Conservation (phyloP, 495 filamentous ascomycete genomes). For the Venustampulla echinocandica region DNA sequence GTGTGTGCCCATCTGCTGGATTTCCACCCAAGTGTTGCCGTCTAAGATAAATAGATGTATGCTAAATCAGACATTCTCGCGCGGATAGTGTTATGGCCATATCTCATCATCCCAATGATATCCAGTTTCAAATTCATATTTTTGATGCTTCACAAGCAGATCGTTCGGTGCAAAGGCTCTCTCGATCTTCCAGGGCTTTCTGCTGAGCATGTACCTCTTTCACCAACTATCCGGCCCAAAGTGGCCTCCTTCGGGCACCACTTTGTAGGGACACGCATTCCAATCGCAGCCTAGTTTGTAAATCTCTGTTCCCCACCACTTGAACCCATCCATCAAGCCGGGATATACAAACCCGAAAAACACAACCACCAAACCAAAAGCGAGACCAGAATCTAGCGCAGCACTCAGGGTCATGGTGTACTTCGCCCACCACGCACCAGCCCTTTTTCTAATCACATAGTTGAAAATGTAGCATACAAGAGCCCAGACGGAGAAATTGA, state of each 20-base stretch:
- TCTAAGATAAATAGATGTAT: too few species aligned
- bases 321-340: slow-evolving; percentile 51
- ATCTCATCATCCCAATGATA: too few species aligned
- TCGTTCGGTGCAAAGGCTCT: too few species aligned
- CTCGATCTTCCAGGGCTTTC: too few species aligned
- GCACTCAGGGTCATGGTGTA: slow-evolving; percentile 84
- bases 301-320: slow-evolving; percentile 71
- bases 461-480: slow-evolving; percentile 79
- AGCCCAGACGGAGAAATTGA: slow-evolving; percentile 77
- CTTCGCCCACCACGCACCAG: slow-evolving; percentile 71
- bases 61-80: too few species aligned
- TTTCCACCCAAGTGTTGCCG: too few species aligned
- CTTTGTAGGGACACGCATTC: slow-evolving; percentile 50
- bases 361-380: slow-evolving; percentile 68
- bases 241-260: slow-evolving; percentile 40
- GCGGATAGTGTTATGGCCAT: too few species aligned
- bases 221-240: slow-evolving; percentile 54
- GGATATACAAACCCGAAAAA: slow-evolving; percentile 79
- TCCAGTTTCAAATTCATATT: too few species aligned
- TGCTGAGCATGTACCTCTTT: too few species aligned
- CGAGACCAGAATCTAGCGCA: slow-evolving; percentile 72
- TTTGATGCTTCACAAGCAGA: too few species aligned
- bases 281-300: slow-evolving; percentile 59
- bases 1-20: too few species aligned
- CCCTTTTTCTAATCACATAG: slow-evolving; percentile 57